Evolutionary conservation across 2,329 filamentous ascomycete species (phyloP).

Genomic region (Knufia fluminis): DNA sequence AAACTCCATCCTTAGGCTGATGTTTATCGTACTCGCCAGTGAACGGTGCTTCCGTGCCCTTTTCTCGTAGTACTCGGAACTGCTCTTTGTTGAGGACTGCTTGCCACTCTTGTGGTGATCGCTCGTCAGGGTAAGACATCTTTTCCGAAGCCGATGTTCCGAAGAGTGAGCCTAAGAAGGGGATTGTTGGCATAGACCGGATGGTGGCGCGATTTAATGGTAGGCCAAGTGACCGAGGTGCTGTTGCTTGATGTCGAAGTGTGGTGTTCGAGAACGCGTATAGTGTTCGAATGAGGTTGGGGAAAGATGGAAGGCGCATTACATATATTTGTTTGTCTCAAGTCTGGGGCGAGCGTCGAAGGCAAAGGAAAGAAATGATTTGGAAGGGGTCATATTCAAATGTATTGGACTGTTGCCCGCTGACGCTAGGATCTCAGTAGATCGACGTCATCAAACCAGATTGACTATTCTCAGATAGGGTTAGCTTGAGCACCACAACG

Average conservation of each 20-base stretch:
- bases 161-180: conserved; percentile 71
- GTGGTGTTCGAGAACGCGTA: conserved; percentile 41
- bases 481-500: no score
- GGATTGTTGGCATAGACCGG: conserved; percentile 65
- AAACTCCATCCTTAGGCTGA: conserved; percentile 64
- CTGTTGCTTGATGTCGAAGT: conserved; percentile 16
- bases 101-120: conserved; percentile 77
- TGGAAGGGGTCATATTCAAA: not conserved
- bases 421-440: not conserved
- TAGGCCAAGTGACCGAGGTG: conserved; percentile 27
- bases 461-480: not conserved
- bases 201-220: conserved; percentile 27
- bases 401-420: not conserved
- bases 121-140: conserved; percentile 65
- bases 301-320: conserved; percentile 43
- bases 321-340: not conserved
- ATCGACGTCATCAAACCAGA: not conserved
- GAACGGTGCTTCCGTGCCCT: conserved; percentile 77
- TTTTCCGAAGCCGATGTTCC: conserved; percentile 46
- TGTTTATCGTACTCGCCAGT: conserved; percentile 84
- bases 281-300: conserved; percentile 39
- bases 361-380: conserved; percentile 8
- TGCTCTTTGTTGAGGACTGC: conserved; percentile 82
- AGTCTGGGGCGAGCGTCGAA: not conserved
- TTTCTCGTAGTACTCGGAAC: conserved; percentile 84